Evolutionary conservation across 1,284 basidiomycete species (phyloP), one percentile per base, ranked within the genome.

Genomic region (Inonotus hispidus): DNA sequence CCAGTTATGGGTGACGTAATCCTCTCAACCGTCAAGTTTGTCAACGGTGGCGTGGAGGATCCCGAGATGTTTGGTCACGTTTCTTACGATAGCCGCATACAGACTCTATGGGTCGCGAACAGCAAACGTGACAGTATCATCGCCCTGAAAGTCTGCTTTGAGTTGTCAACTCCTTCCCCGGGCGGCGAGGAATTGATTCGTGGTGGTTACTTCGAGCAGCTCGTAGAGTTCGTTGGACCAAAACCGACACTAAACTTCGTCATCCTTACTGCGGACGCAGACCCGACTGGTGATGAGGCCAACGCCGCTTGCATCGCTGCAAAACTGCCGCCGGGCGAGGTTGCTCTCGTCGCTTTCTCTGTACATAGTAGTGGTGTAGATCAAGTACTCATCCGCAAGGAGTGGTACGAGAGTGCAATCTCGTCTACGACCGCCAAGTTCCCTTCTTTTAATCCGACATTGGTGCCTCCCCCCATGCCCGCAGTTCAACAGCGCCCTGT

Each of bases 161-260:
- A 92, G 56, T 72, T 80, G 43, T 78, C 81, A 35, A 78, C 79
- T 47, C 74, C 80, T 32, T 71, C 77, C 8, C 75, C 75, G 6
- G 74, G 75, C 23, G 81, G 82, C 21, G 85, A 88, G 60, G 85
- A 89, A 53, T 73, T 77, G 23, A 75, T 79, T 32, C 78, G 82
- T 58, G 66, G 70, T 41, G 81, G 81, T 13, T 84, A 82, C 69
- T 87, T 92, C 61, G 88, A 91, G 60, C 90, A 91, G 70, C 79
- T 90, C 56, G 80, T 87, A 66, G 90, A 93, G 74, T 93, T 93
- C 71, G 76, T 77, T 35, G 89, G 89, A 35, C 87, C 87, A n/a
- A 90, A 90, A 69, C 81, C 89, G 6, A 89, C 90, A 1, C 91
- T 92, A 60, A 88, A 92, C 71, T 91, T 93, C 70, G 89, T 91